Percentiles rank a stretch among this genome's conserved stretches.
Conservation (phyloP, 495 filamentous ascomycete species). For the Hypomontagnella monticulosa region DNA sequence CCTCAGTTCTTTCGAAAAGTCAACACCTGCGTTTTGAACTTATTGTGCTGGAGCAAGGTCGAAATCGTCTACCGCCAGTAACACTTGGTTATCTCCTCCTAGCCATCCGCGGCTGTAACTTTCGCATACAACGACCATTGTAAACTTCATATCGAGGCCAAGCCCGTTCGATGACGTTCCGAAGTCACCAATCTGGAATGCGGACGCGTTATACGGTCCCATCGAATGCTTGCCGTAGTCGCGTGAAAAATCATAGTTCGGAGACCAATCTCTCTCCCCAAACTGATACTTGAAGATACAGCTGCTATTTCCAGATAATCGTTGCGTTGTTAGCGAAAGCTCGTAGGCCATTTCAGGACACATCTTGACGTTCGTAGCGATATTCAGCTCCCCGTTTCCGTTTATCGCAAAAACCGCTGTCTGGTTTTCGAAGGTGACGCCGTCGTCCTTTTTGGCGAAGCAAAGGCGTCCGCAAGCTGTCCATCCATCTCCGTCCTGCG, state of each 20-base stretch:
- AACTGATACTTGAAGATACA: slow-evolving; percentile 3
- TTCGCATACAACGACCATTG: not conserved
- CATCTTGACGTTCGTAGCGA: not conserved
- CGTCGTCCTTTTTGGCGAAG: not conserved
- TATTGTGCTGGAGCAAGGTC: not conserved
- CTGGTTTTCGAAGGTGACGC: not conserved
- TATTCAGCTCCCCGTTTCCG: not conserved
- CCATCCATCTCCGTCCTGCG: not conserved
- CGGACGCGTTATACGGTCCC: not conserved
- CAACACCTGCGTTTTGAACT: not conserved
- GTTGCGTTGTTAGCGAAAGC: not conserved
- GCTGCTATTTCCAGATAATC: not conserved
- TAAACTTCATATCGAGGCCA: not conserved
- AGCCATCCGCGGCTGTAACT: too few species aligned
- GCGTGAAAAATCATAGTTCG: not conserved
- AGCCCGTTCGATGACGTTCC: not conserved
- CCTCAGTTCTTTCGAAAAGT: too few species aligned
- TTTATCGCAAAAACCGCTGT: not conserved
- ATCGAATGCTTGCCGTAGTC: not conserved
- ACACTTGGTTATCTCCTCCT: not conserved
- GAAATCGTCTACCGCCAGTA: not conserved
- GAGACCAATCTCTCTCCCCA: not conserved
- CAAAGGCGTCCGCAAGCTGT: not conserved
- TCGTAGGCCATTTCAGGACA: not conserved
- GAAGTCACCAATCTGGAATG: not conserved